Evolutionary conservation across 805 yeast species (phyloP).

Genomic region (Tetrapisispora fleetii): DNA sequence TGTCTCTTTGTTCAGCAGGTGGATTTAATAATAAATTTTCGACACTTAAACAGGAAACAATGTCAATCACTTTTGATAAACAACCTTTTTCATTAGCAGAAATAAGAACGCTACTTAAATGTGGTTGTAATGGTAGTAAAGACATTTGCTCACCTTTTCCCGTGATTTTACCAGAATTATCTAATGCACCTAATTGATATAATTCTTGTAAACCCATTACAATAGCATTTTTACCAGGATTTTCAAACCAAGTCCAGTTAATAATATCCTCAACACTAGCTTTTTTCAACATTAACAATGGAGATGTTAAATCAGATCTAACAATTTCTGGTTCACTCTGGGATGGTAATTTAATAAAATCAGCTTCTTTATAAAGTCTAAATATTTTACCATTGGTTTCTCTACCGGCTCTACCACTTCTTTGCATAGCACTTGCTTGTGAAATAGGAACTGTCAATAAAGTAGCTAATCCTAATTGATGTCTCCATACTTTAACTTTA

Average conservation of each 20-base stretch:
- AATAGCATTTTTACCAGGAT: constrained; percentile 74
- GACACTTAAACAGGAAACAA: constrained; percentile 86
- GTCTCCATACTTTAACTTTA: constrained; percentile 92
- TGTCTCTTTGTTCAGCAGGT: constrained; percentile 71
- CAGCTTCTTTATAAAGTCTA: constrained; percentile 68
- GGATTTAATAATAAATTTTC: constrained; percentile 81
- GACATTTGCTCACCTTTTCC: constrained; percentile 78
- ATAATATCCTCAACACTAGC: constrained; percentile 76
- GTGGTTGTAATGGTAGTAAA: constrained; percentile 84
- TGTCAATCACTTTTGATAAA: constrained; percentile 65
- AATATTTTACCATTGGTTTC: constrained; percentile 86
- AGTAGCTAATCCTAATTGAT: constrained; percentile 85
- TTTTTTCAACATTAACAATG: constrained; percentile 73
- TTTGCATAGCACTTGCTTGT: constrained; percentile 86
- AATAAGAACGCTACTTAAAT: constrained; percentile 74
- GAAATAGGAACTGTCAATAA: constrained; percentile 87
- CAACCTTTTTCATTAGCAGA: constrained; percentile 51
- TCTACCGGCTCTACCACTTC: constrained; percentile 99
- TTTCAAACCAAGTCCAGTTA: constrained; percentile 87
- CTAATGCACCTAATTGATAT: constrained; percentile 68
- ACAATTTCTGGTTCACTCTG: constrained; percentile 92
- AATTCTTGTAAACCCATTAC: constrained; percentile 69
- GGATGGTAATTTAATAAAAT: constrained; percentile 50
- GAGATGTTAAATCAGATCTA: constrained; percentile 75
- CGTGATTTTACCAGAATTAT: constrained; percentile 69